These are phyloP conservation scores for Trifolium subterraneum DNA, from an alignment of 306 rosid genomes.

Conservation along the genomic window DNA sequence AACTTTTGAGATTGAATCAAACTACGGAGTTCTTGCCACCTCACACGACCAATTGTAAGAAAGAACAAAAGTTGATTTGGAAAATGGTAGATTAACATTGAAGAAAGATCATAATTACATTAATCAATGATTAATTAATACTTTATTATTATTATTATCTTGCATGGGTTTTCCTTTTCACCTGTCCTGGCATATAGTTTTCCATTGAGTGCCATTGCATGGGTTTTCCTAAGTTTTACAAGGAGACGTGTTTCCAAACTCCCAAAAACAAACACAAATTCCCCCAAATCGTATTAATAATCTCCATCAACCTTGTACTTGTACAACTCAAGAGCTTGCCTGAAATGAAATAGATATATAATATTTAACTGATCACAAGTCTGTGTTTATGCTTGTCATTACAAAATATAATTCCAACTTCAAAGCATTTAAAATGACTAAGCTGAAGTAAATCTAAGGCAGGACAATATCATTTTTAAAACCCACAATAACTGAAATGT, in stretches of 20 bases:
- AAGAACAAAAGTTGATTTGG: no score
- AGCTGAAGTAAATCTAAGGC: no score
- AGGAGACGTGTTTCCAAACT: neutral
- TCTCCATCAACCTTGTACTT: no score
- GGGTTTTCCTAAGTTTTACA: constrained; percentile 33
- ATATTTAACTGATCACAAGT: no score
- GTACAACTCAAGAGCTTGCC: no score
- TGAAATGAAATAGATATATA: no score
- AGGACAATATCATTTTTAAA: no score
- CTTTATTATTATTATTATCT: neutral
- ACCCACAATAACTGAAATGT: no score
- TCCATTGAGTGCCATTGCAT: constrained; percentile 30
- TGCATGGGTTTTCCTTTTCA: neutral
- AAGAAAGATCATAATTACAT: neutral
- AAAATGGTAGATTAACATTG: neutral
- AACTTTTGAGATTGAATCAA: constrained; percentile 22
- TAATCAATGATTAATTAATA: neutral
- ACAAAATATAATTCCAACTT: no score
- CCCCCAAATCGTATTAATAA: no score
- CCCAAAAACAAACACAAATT: neutral
- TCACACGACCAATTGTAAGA: neutral
- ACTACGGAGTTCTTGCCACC: constrained; percentile 39
- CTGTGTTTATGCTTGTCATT: no score
- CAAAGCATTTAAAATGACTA: no score
- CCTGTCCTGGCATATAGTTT: constrained; percentile 12